Evolutionary conservation across 768 basidiomycete genomes (phyloP), one percentile per base, ranked within the genome.

Genomic region (Mycena epipterygia): DNA sequence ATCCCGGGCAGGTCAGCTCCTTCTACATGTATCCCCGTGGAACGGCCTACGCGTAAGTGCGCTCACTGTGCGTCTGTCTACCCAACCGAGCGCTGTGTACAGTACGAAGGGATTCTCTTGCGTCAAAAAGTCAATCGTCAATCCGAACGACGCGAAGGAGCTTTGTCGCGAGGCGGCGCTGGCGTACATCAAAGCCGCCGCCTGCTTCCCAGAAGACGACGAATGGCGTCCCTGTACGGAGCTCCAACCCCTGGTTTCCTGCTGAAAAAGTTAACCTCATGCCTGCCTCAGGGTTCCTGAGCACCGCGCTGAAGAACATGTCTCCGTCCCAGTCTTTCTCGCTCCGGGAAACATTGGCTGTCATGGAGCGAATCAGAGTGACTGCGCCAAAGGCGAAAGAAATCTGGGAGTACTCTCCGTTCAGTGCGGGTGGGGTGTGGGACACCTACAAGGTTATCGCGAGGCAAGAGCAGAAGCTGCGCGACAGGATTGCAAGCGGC

Each of bases 171-270:
- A 74, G 35, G 68, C 75, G n/a, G 65, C 71, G 19, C 25, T 39
- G 3, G 55, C 35, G 27, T 76, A 76, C 42, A 7, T 67, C 8
- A 17, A 61, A 11, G 68, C 75, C n/a, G 70, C 71, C 14, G 55
- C 55, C n/a, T 68, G 41, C 59, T 70, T 68, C 61, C 73, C 75
- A n/a, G 25, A 55, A 30, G 75, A 76, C 52, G 75, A 76, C 49
- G 75, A 76, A 44, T n/a, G 56, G 9, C 71, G 74, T 44, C 59
- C 64, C 2, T 72, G 75, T 73, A 62, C 9, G 49, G 3, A 7
- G 23, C 25, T 48, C 17, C 7, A 9, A 8, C 8, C 6, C 25
- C 14, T 48, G 23, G 3, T 23, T 23, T 48, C 11, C 8, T 7
- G 19, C 41, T 42, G n/a, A 23, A 27, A 19, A 8, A 1, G 2